Base-by-base conservation (phyloP, 176 grass and related monocot species). In the Chrysopogon serrulatus region DNA sequence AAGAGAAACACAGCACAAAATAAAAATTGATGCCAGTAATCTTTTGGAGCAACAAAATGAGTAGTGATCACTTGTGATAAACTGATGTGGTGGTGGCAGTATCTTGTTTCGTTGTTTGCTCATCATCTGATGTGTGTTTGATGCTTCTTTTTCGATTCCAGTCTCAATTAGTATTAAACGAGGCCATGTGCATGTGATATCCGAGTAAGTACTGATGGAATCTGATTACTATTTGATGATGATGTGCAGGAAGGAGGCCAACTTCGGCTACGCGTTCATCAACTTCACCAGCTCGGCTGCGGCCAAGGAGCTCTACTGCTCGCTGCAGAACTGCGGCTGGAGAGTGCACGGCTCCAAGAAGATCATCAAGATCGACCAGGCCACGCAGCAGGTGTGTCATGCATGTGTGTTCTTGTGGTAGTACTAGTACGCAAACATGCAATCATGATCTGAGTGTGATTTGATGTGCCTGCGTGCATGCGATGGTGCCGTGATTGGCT, bases 261-360 rank as follows among this genome's bases (percentile, higher is more conserved):
- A 91, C 56, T 65, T 59, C 60, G 94, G 94, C 1, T 97, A 94
- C 68, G 94, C 89, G 5, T 97, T 97, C 74, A 80, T 94, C 12
- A 97, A 97, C 86, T 86, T 97, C 71, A 97, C 94, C 18, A 86
- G 87, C 44, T 4, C 82, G 0, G 57, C 40, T 27, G 94, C 89
- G 0, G 87, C 87, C 7, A 32, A 5, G 34, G 15, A 39, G 51
- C 79, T 93, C 36, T 82, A 83, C 37, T 16, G 6, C 2, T 7
- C 63, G 0, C 79, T 97, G 8, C 68, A 94, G 14, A 18, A 81
- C 24, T 76, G 70, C 27, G 35, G 31, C 30, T 97, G 94, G 94
- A 73, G 34, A 15, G 27, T 76, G 27, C 69, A 81, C 57, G 77
- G 76, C 71, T 79, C 89, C 78, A 24, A 19, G 11, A 97, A 94